phyloP scores from a whole-genome alignment of 192 early-diverging fungal species.

The Cetraspora pellucida region DNA sequence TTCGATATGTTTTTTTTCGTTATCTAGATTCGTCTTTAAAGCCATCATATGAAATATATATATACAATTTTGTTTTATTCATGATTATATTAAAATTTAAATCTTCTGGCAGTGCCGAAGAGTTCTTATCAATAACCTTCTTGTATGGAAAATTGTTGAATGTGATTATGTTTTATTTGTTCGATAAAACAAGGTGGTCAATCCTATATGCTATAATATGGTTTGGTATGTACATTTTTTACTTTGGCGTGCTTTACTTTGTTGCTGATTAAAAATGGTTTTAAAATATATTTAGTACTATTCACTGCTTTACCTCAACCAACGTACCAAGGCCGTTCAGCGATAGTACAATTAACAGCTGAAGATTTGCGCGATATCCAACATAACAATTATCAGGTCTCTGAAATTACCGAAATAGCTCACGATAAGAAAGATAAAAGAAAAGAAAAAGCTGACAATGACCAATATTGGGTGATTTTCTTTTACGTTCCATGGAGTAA shows the following conservation, averaged over 20 bases:
- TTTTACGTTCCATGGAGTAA: conserved; percentile 57
- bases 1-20: conserved; percentile 7
- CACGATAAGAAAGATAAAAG: conserved; percentile 19
- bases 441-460: conserved; percentile 1
- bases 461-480: conserved; percentile 57
- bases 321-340: conserved; percentile 53
- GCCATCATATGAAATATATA: conserved; percentile 20
- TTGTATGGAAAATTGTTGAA: conserved; percentile 23
- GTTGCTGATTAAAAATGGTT: not conserved
- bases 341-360: conserved; percentile 45
- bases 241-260: not conserved
- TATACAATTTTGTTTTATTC: conserved; percentile 1
- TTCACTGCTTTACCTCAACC: conserved; percentile 54
- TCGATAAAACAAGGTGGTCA: conserved; percentile 3
- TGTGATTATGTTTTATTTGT: conserved; percentile 24
- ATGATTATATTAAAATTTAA: conserved; percentile 27
- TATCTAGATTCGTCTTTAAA: conserved; percentile 17
- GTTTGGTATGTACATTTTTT: not conserved
- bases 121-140: conserved; percentile 28
- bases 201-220: conserved; percentile 10
- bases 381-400: conserved; percentile 21
- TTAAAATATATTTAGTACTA: conserved; percentile 31
- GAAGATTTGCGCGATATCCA: conserved; percentile 33
- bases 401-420: conserved; percentile 43
- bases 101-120: conserved; percentile 16